Evolutionary conservation across 345 rosid species (phyloP), one percentile per base, ranked within the genome.

Genomic region (Syzygium oleosum): DNA sequence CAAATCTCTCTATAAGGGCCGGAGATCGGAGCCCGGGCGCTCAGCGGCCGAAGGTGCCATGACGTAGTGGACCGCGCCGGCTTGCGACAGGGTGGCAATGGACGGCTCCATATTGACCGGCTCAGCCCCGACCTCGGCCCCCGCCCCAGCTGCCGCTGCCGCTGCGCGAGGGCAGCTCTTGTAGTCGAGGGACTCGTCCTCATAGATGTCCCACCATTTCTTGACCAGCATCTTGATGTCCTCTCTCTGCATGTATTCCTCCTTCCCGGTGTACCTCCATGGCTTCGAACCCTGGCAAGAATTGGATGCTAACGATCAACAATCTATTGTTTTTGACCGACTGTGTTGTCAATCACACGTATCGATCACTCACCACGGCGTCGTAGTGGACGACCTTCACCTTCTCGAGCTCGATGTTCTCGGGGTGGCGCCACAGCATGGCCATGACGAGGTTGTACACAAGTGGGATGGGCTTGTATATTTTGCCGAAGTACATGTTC

Each of bases 181-280:
- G 90, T 91, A 93, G 54, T 95, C 95, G 87, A 97, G 80, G 2
- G 99, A 92, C 51, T 85, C 93, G 21, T 97, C 99, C 11, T 92
- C 90, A 92, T 95, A 97, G 27, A 95, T 91, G 29, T 96, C 96
- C 98, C 96, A 94, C 98, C 99, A 96, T 86, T 91, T 95, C 84
- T 93, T 84, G 78, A 95, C 95, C 84, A 96, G 85, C 95, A 90
- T 91, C 91, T 96, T 95, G 19, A 96, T 92, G 86, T 96, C 97
- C 87, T 95, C 97, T 79, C 97, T 93, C 3, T 94, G 92, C 99
- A 96, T 95, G 85, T 96, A 95, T 19, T 84, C 93, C 86, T 94
- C 99, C 85, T 92, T 87, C 43, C 98, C 98, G 1, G 98, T 95
- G 88, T 92, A 97, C 89, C 98, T 97, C 99, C 99, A 95, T 51